Percentiles rank a stretch among this genome's conserved stretches.
These are phyloP conservation scores for Pseudozyma thailandica DNA, from an alignment of 1,284 basidiomycete species.

Conservation along the genomic window DNA sequence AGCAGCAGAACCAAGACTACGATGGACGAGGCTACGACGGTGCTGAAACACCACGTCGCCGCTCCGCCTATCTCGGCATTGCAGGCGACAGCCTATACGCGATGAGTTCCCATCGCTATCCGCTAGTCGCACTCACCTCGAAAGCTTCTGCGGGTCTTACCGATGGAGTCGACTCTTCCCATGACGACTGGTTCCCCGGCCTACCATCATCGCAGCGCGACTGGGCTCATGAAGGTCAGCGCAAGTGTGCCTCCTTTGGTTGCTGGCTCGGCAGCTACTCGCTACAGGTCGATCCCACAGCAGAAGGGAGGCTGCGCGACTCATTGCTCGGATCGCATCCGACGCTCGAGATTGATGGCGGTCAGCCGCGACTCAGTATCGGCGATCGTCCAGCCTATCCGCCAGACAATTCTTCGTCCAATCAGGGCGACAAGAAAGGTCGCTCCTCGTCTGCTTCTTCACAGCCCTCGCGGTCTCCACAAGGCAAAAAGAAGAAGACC, in stretches of 20 bases:
- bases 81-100: slow-evolving; percentile 60
- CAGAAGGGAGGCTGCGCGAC: slow-evolving; percentile 35
- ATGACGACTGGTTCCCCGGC: slow-evolving; percentile 13
- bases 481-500: slow-evolving; percentile 7
- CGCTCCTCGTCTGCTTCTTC: slow-evolving; percentile 25
- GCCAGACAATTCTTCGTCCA: slow-evolving; percentile 3
- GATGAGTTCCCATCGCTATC: slow-evolving; percentile 55
- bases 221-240: slow-evolving; percentile 42
- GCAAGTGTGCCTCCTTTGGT: slow-evolving; percentile 50
- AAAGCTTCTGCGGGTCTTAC: slow-evolving; percentile 33
- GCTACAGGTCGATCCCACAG: slow-evolving; percentile 39
- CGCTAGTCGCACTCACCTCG: slow-evolving; percentile 54
- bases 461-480: slow-evolving; percentile 8
- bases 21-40: slow-evolving; percentile 1
- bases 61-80: slow-evolving; percentile 57
- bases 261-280: slow-evolving; percentile 61
- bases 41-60: slow-evolving; percentile 9
- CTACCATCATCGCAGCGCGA: slow-evolving; percentile 36
- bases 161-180: slow-evolving; percentile 12
- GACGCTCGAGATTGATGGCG: slow-evolving; percentile 41
- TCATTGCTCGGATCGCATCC: slow-evolving; percentile 31
- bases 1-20: slow-evolving; percentile 6
- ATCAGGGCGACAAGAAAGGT: slow-evolving; percentile 3
- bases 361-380: slow-evolving; percentile 31
- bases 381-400: slow-evolving; percentile 34